Percentiles rank a stretch among this genome's conserved stretches.
Evolutionary conservation across 1,139 yeast genomes (phyloP).

Genomic region (Pichia sp.): DNA sequence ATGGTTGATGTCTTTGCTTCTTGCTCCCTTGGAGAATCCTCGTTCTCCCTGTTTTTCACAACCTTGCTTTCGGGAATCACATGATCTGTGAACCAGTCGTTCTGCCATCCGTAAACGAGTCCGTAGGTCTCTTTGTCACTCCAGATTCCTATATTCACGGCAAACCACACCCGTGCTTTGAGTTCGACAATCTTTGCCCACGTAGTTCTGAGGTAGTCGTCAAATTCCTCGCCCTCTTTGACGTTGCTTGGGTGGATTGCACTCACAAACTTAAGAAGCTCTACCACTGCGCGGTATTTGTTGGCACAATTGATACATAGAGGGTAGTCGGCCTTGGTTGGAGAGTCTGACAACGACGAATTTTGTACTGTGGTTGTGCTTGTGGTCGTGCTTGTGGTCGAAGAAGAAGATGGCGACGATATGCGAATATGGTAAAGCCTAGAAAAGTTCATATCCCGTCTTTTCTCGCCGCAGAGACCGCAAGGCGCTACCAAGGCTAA

Average conservation of each 20-base stretch:
- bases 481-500: conserved; percentile 75
- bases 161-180: conserved; percentile 69
- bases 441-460: conserved; percentile 68
- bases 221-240: conserved; percentile 1
- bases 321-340: conserved; percentile 44
- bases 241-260: conserved; percentile 17
- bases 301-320: conserved; percentile 79
- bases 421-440: conserved; percentile 65
- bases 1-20: background rate
- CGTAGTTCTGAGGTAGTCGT: conserved; percentile 35
- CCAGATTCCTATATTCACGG: conserved; percentile 67
- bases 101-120: conserved; percentile 31
- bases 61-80: background rate
- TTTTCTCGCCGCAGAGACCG: conserved; percentile 73
- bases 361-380: conserved; percentile 23
- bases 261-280: conserved; percentile 76
- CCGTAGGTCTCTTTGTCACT: conserved; percentile 32
- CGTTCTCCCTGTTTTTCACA: too few relatives aligned
- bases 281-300: conserved; percentile 78
- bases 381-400: background rate
- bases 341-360: background rate
- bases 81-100: conserved; percentile 22
- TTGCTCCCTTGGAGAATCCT: too few relatives aligned
- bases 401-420: conserved; percentile 10
- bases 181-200: conserved; percentile 58